phyloP scores from a whole-genome alignment of 208 protist species.

The Crithidia sp. region DNA sequence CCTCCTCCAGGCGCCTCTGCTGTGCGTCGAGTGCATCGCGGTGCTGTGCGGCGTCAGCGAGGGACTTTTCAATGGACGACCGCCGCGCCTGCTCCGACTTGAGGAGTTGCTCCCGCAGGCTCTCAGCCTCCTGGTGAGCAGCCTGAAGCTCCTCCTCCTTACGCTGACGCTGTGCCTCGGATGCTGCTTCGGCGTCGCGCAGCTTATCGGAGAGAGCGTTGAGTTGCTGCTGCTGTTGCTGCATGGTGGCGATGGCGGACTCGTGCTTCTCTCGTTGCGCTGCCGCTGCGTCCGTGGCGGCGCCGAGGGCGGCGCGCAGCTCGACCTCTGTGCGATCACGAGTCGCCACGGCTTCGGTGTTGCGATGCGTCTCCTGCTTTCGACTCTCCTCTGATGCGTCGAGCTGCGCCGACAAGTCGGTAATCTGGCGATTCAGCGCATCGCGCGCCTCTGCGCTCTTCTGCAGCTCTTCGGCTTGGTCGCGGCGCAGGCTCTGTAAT shows the following conservation, averaged over 20 bases:
- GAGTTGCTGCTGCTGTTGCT: too few relatives aligned
- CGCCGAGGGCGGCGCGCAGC: too few relatives aligned
- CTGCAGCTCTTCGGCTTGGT: neutral
- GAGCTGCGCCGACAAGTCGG: too few relatives aligned
- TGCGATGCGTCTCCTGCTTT: too few relatives aligned
- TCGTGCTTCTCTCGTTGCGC: too few relatives aligned
- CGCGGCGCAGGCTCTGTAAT: neutral
- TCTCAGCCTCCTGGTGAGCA: neutral
- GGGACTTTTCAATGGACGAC: neutral
- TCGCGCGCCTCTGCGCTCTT: neutral
- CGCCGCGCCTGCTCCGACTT: constrained; percentile 6
- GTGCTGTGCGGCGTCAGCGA: constrained; percentile 3
- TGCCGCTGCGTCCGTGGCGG: too few relatives aligned
- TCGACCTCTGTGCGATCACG: too few relatives aligned
- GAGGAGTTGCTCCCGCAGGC: neutral
- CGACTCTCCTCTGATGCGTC: too few relatives aligned
- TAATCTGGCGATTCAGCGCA: neutral
- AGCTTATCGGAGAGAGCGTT: neutral
- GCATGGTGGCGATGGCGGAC: too few relatives aligned
- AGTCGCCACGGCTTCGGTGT: too few relatives aligned
- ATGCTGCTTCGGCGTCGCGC: neutral
- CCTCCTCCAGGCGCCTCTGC: neutral
- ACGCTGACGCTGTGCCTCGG: neutral
- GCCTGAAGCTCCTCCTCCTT: neutral
- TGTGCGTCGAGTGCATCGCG: constrained; percentile 3